Evolutionary conservation across 805 yeast species (phyloP), one percentile per base, ranked within the genome.

Genomic region (Ogataea trehaloabstinens): DNA sequence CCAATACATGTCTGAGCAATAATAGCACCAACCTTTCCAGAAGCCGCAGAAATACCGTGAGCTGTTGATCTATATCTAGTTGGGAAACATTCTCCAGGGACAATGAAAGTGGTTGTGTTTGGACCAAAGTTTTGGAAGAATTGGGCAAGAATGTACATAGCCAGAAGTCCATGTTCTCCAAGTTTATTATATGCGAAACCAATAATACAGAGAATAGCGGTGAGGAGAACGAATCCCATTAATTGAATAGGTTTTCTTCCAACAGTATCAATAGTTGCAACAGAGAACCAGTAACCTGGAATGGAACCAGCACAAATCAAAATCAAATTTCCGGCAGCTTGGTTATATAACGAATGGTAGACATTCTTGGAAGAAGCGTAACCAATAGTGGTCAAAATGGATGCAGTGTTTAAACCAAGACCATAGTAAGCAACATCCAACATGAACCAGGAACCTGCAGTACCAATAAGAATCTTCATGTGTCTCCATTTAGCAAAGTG

Each of bases 11-110:
- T 81, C 70, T 84, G 93, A 19, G 96, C 95, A 71, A 88, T 78
- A 52, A 88, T 86, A 43, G 96, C 95, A 71, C 96, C 96, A 55
- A 87, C 72, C 65, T 88, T 88, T 73, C 96, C 96, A 24, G 79
- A 65, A 36, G 95, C 96, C 53, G 96, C 96, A 48, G 95, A 87
- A 47, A 88, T 74, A 74, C 96, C 96, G 57, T 88, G 96, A 34
- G 96, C 95, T 51, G 95, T 80, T 18, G 95, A 87, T 81, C 96
- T 84, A 70, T 87, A 88, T 74, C 95, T 82, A 41, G 96, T 88
- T 63, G 96, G 96, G 83, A 72, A 89, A 61, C 79, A 70, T 71
- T 88, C 96, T 68, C 95, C 96, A 35, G 96, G 95, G 60, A 85
- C 75, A 56, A 88, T 79, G 62, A 88, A 88, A 38, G 96, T 88